These are phyloP conservation scores for Teratosphaeria epicoccoides DNA, from an alignment of 2,329 filamentous ascomycete genomes.

Conservation along the genomic window DNA sequence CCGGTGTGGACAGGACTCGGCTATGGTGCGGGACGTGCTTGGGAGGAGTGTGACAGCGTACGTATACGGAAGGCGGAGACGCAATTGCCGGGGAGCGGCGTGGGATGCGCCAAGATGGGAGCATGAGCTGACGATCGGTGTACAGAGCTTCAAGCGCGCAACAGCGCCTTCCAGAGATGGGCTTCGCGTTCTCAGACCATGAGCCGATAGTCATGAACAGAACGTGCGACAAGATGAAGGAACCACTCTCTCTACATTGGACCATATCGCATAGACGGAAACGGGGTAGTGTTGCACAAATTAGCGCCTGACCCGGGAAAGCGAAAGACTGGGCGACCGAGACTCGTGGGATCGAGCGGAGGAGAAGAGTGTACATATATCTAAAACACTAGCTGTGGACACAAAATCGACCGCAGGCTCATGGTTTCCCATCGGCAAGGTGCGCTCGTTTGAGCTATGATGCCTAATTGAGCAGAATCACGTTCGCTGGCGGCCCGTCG, in stretches of 20 bases:
- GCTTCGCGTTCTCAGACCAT: slow-evolving; percentile 36
- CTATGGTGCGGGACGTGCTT: slow-evolving; percentile 91
- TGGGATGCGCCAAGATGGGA: neutral
- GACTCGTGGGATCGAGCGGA: neutral
- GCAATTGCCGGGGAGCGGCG: too few species aligned
- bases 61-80: slow-evolving; percentile 15
- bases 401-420: neutral
- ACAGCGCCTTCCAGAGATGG: slow-evolving; percentile 38
- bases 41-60: slow-evolving; percentile 89
- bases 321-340: neutral
- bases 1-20: slow-evolving; percentile 90
- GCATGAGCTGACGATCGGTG: neutral
- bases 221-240: neutral
- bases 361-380: neutral
- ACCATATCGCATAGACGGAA: neutral
- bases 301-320: neutral
- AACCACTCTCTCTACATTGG: neutral
- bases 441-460: too few species aligned
- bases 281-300: neutral
- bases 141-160: slow-evolving; percentile 43
- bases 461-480: too few species aligned
- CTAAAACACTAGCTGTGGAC: neutral
- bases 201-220: neutral
- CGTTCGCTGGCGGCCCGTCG: too few species aligned
- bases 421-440: neutral